A percentile compares a stretch with the other conserved stretches of the same genome.
phyloP scores from a whole-genome alignment of 306 rosid species.

The Prunus salicina region DNA sequence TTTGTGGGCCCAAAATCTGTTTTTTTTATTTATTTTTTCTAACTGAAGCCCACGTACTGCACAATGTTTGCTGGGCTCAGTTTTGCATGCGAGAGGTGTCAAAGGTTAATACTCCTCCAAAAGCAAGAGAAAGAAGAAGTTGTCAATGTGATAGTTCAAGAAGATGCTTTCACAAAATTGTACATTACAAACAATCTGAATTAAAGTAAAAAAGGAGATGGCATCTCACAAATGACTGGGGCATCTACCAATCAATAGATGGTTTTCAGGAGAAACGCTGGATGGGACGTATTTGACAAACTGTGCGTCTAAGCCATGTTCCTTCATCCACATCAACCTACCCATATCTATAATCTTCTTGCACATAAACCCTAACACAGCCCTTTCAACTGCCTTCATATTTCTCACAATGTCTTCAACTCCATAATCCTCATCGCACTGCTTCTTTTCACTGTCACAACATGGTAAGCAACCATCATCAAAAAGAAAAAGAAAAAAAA shows the following conservation, averaged over 20 bases:
- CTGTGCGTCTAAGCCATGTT: conserved; percentile 58
- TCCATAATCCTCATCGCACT: conserved; percentile 31
- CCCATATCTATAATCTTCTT: conserved; percentile 91
- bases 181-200: not conserved
- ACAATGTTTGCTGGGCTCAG: too few relatives aligned
- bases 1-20: too few relatives aligned
- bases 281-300: conserved; percentile 77
- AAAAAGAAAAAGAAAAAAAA: not conserved
- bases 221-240: conserved; percentile 2
- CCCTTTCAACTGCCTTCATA: conserved; percentile 71
- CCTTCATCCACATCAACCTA: conserved; percentile 76
- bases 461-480: not conserved
- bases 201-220: not conserved
- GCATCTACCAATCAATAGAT: conserved; percentile 60
- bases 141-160: not conserved
- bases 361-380: conserved; percentile 86
- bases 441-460: conserved; percentile 49
- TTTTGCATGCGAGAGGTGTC: too few relatives aligned
- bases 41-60: too few relatives aligned
- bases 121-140: too few relatives aligned
- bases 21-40: too few relatives aligned
- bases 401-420: conserved; percentile 55
- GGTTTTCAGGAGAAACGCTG: conserved; percentile 85
- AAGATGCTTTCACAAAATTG: not conserved
- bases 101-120: too few relatives aligned